phyloP scores from a whole-genome alignment of 2,329 filamentous ascomycete species.

The Diaporthe caulivora region DNA sequence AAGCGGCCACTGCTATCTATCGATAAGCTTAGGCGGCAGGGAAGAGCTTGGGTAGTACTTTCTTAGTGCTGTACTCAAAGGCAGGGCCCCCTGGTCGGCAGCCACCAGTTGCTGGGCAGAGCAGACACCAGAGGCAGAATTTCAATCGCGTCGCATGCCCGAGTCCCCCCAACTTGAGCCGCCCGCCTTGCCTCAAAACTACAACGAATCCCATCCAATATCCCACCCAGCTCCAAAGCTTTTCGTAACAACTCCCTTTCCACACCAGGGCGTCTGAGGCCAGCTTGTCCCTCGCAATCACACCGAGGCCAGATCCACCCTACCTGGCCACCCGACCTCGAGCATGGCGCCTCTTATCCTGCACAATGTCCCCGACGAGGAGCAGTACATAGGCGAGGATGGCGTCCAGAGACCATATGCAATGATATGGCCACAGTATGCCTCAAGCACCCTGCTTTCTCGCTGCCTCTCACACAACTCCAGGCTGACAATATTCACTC shows the following conservation, averaged over 20 bases:
- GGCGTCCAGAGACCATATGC: slow-evolving; percentile 75
- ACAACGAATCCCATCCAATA: neutral
- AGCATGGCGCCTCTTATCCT: slow-evolving; percentile 74
- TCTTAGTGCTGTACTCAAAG: too few species aligned
- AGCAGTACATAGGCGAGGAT: slow-evolving; percentile 75
- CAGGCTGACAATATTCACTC: slow-evolving; percentile 58
- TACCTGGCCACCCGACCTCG: neutral
- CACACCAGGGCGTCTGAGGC: neutral
- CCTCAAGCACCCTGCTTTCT: neutral
- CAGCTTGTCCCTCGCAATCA: too few species aligned
- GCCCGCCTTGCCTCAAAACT: neutral
- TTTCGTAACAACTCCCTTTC: too few species aligned
- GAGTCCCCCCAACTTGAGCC: neutral
- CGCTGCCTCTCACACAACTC: slow-evolving; percentile 18
- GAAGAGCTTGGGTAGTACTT: slow-evolving; percentile 28
- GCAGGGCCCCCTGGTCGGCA: neutral
- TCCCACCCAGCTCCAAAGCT: neutral
- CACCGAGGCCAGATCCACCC: neutral
- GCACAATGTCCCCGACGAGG: slow-evolving; percentile 77
- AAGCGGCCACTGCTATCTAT: slow-evolving; percentile 8
- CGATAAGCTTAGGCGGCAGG: slow-evolving; percentile 22
- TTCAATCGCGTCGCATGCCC: slow-evolving; percentile 28
- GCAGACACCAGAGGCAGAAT: slow-evolving; percentile 31
- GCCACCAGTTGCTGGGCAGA: slow-evolving; percentile 32
- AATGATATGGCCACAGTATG: slow-evolving; percentile 74